Evolutionary conservation across 23 red algal genomes (phyloP).

Genomic region (Gracilariopsis chorda): DNA sequence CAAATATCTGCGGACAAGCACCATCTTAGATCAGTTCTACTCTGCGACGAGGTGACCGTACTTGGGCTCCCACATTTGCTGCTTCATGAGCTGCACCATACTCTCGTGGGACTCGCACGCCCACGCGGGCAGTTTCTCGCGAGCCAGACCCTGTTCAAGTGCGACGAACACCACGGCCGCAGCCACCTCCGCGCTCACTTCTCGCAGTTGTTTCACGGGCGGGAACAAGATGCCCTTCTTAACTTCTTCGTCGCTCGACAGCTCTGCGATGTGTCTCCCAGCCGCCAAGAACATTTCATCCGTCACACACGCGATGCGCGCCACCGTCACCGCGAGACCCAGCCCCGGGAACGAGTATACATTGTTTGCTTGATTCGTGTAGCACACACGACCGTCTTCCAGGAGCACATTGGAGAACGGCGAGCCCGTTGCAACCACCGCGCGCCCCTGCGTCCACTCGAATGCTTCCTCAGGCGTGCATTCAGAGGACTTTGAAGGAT

Average conservation of each 20-base stretch:
- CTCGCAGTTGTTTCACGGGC: constrained; percentile 51
- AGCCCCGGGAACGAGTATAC: constrained; percentile 91
- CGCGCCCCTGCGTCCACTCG: constrained; percentile 73
- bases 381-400: constrained; percentile 15
- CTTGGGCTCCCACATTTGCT: constrained; percentile 73
- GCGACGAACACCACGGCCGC: constrained; percentile 80
- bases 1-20: no score
- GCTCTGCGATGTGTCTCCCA: constrained; percentile 53
- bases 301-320: constrained; percentile 77
- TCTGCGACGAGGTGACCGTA: constrained; percentile 60
- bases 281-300: constrained; percentile 97
- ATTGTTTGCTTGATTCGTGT: constrained; percentile 94
- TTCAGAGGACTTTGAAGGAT: constrained; percentile 79
- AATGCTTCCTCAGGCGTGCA: constrained; percentile 92
- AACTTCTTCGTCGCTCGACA: constrained; percentile 54
- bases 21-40: no score
- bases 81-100: constrained; percentile 54
- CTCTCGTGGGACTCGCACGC: constrained; percentile 16
- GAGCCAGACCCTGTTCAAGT: constrained; percentile 40
- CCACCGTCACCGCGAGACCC: constrained; percentile 70
- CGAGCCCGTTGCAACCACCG: constrained; percentile 90
- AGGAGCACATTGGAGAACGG: constrained; percentile 80
- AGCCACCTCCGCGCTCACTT: constrained; percentile 78
- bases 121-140: neutral
- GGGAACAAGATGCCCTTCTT: constrained; percentile 80